Evolutionary conservation across 345 rosid species (phyloP).

Genomic region (Gossypium thurberi): DNA sequence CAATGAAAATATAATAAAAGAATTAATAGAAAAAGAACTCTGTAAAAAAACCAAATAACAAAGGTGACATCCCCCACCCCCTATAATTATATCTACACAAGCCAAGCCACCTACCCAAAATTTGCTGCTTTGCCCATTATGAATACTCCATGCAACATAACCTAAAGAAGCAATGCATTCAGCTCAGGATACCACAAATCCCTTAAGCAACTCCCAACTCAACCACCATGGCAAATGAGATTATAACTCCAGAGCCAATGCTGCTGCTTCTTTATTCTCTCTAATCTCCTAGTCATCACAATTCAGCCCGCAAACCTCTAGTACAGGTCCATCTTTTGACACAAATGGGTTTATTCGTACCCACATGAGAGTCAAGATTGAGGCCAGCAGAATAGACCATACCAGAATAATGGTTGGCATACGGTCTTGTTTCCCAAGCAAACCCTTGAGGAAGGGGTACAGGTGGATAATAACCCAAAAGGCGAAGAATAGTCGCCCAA

Average conservation of each 20-base stretch:
- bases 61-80: slow-evolving; percentile 27
- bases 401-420: slow-evolving; percentile 92
- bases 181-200: not conserved
- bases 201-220: slow-evolving; percentile 15
- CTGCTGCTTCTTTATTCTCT: slow-evolving; percentile 11
- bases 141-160: not conserved
- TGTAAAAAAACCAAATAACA: slow-evolving; percentile 26
- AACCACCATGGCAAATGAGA: slow-evolving; percentile 7
- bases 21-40: slow-evolving; percentile 26
- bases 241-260: not conserved
- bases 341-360: slow-evolving; percentile 91
- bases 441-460: slow-evolving; percentile 97
- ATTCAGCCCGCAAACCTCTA: slow-evolving; percentile 84
- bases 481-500: slow-evolving; percentile 88
- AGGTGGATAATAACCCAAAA: slow-evolving; percentile 92
- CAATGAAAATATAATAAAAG: slow-evolving; percentile 31
- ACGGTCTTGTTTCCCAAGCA: slow-evolving; percentile 90
- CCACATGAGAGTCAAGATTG: slow-evolving; percentile 92
- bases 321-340: slow-evolving; percentile 71
- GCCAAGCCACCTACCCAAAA: slow-evolving; percentile 17
- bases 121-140: slow-evolving; percentile 11
- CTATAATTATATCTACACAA: slow-evolving; percentile 35
- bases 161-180: slow-evolving; percentile 15
- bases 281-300: slow-evolving; percentile 62
- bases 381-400: slow-evolving; percentile 93